Conservation (phyloP, 495 filamentous ascomycete species). For the Delitschia confertaspora region DNA sequence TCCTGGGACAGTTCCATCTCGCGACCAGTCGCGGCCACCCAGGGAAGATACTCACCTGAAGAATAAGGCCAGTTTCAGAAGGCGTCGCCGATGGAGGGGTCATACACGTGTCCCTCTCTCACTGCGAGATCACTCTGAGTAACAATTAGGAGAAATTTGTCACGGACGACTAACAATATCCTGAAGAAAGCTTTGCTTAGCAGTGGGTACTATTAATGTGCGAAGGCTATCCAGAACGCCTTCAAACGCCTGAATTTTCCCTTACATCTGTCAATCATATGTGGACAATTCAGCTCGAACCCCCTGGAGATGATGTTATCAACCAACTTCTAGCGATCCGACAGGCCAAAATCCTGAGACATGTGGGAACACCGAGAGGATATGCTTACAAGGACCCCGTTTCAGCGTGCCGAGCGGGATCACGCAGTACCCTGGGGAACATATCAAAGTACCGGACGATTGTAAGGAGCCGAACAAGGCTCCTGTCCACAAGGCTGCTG, state of each 20-base stretch:
- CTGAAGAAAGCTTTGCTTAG: not conserved
- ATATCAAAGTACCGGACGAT: too few species aligned
- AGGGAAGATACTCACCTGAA: not conserved
- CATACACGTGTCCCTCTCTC: slow-evolving; percentile 21
- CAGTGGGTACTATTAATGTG: not conserved
- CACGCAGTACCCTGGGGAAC: too few species aligned
- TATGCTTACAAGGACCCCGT: slow-evolving; percentile 8
- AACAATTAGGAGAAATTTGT: slow-evolving; percentile 12
- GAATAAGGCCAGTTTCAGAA: slow-evolving; percentile 21
- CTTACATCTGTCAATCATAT: slow-evolving; percentile 1
- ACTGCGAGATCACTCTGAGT: slow-evolving; percentile 4
- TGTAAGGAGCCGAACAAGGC: too few species aligned
- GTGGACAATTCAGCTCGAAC: slow-evolving; percentile 4
- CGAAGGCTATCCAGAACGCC: not conserved
- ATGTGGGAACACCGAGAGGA: slow-evolving; percentile 6
- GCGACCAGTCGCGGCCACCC: not conserved
- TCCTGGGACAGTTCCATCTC: not conserved
- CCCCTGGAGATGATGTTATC: slow-evolving; percentile 1
- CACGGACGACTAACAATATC: slow-evolving; percentile 16
- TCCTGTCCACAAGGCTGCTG: not conserved
- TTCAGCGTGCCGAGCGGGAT: slow-evolving; percentile 20
- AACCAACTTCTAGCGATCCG: slow-evolving; percentile 6
- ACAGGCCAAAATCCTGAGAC: slow-evolving; percentile 13
- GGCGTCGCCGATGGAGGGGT: not conserved
- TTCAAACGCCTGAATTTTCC: not conserved